Base-by-base conservation (phyloP, 73 alveolate species). In the Stentor coeruleus region DNA sequence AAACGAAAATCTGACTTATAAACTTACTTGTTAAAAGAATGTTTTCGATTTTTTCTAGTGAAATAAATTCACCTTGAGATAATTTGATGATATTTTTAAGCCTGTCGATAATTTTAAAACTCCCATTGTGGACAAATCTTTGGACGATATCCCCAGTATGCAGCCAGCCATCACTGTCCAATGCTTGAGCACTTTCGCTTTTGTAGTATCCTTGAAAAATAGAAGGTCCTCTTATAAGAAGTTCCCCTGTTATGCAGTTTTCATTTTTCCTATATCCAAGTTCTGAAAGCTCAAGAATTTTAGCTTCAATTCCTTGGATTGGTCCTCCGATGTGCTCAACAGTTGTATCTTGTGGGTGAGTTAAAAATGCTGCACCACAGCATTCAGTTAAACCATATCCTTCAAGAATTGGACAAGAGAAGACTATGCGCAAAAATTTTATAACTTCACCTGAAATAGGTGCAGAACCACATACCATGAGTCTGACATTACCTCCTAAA, bases 361-460 rank as follows among this genome's bases (percentile, higher is more conserved):
- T 79, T 57, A 84, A 42, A 59, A 92, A 59, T 0, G 85, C 88
- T 55, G 93, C 93, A 3, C 98, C 99, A 39, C 94, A 97, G 26
- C 96, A 84, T 87, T 97, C 99, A 39, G 99, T 97, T 89, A 90
- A 89, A 0, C 99, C 99, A 85, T 94, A 97, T 20, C 99, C 98
- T 77, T 95, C 94, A 0, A 82, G 33, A 26, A 94, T 82, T 4
- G 96, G 94, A 74, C 91, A 84, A 86, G 94, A 83, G 59, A 91
- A 86, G 28, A 92, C 85, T 2, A 93, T 77, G 74, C 91, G 85
- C 36, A 95, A 66, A 87, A 95, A 96, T 40, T 88, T 94, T 39
- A 91, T 79, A 31, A 97, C 95, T 41, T 94, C 95, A 36, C 84
- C 85, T 26, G 97, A 80, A 6, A 97, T 92, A 3, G 99, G 99